Percentiles rank a stretch among this genome's conserved stretches.
Conservation (phyloP, 2,329 filamentous ascomycete genomes). For the Thelonectria rubi region DNA sequence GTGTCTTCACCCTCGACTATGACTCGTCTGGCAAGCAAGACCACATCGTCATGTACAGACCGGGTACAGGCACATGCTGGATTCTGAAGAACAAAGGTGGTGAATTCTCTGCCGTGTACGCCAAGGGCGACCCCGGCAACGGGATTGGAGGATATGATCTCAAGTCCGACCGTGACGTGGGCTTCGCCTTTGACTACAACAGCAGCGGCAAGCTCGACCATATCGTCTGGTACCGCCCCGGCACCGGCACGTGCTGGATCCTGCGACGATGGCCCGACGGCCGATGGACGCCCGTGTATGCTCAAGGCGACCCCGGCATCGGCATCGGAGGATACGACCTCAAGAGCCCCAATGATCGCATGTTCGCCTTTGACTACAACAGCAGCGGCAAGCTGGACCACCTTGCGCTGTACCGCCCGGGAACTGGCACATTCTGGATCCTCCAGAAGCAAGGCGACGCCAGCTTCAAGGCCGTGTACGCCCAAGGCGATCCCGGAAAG, state of each 20-base stretch:
- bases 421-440: slow-evolving; percentile 10
- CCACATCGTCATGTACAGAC: neutral
- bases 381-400: slow-evolving; percentile 14
- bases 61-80: neutral
- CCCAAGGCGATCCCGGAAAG: slow-evolving; percentile 15
- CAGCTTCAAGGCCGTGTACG: slow-evolving; percentile 2
- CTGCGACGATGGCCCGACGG: neutral
- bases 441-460: neutral
- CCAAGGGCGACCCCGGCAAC: neutral
- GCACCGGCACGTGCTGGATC: slow-evolving; percentile 15
- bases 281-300: slow-evolving; percentile 9
- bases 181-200: slow-evolving; percentile 4
- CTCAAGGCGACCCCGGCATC: slow-evolving; percentile 9
- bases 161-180: neutral
- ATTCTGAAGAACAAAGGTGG: neutral
- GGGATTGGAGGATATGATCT: neutral
- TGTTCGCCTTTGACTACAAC: slow-evolving; percentile 13
- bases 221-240: slow-evolving; percentile 8
- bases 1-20: neutral
- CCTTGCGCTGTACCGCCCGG: slow-evolving; percentile 3
- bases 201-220: slow-evolving; percentile 8
- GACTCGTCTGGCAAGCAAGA: neutral
- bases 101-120: neutral
- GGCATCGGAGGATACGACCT: slow-evolving; percentile 18
- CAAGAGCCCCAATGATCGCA: slow-evolving; percentile 8